Evolutionary conservation across 768 basidiomycete species (phyloP), one percentile per base, ranked within the genome.

Genomic region (Dacryopinax primogenitus): DNA sequence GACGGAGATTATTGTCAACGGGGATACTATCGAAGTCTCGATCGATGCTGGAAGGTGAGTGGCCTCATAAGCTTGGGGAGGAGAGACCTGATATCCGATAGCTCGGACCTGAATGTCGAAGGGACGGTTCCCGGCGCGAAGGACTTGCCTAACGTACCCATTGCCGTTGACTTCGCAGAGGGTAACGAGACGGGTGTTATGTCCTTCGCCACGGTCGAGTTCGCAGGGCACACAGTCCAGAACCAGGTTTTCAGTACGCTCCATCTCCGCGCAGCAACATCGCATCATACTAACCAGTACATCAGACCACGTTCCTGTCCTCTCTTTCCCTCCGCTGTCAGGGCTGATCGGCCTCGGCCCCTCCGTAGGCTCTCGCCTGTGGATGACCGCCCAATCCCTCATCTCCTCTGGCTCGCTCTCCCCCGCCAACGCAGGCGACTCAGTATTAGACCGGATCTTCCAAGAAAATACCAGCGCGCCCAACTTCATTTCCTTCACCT

Each of bases 281-380:
- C 82, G 84, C 2, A 82, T 81, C 45, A 78, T 81, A 11, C 88
- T 90, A 73, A 82, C 86, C 3, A 80, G 16, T 74, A 87, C 69
- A 83, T 86, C 9, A 47, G 61, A 63, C 33, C 23, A 33, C 23
- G 13, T 44, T 6, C 26, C 51, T 9, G 15, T 13, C 3, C 26
- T 58, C 3, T 32, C 21, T 3, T 21, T 79, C 35, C 62, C 79
- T 1, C 82, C 87, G 70, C 86, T 83, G 68, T 80, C 84, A 65
- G 88, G 88, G 39, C 81, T 90, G 21, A 76, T 90, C 32, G 88
- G 88, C 26, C 81, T 90, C 18, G 88, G 88, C 0, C 85, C 88
- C 33, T 87, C 87, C 75, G 74, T 80, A 28, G 86, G 84, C 47
- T 88, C 86, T 1, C 76, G 71, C 33, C 73, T 90, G 67, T 80